Evolutionary conservation across 148 eudicot genomes (phyloP), one percentile per base, ranked within the genome.

Genomic region (Polygonum maritimum): DNA sequence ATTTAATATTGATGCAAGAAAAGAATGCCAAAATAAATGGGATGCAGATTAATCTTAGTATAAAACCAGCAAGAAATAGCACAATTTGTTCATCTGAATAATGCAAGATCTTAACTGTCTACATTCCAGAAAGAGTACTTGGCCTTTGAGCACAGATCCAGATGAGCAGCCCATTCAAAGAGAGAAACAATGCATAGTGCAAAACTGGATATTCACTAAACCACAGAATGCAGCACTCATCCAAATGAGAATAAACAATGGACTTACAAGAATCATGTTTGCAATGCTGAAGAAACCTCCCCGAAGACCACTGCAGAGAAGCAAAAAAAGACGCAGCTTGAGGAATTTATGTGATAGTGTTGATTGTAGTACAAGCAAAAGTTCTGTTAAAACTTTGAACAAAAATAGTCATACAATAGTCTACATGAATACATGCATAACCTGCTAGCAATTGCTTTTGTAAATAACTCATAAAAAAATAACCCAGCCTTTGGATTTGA

Each of bases 181-280:
- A 33, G 3, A 31, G 40, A 67, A 19, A 38, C 21, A 67, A 35
- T 4, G 15, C 44, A 15, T 15, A 36, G 21, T 67, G 2, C 38
- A 38, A 5, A 5, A 26, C 31, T 26, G 31, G 31, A 26, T 26
- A 26, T 26, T 10, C 45, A 63, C 39, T 13, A 21, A 38, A 21
- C 52, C 60, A 26, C 22, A 74, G 49, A 40, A 39, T 31, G 54
- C 19, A 49, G 41, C 48, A 55, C 14, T 57, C 13, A n/a, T 75
- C 38, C n/a, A n/a, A 35, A 55, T 31, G 7, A 47, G 10, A 63
- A 19, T 44, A 4, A 63, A 44, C 19, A 58, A 31, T 41, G 9
- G 44, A 90, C 98, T 95, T 86, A 95, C 99, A 82, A 95, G 91
- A 79, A 92, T 92, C 99, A 95, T 92, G 82, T 95, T 95, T 74